Conservation (phyloP, 2,329 filamentous ascomycete species). For the Nigrospora sphaerica region DNA sequence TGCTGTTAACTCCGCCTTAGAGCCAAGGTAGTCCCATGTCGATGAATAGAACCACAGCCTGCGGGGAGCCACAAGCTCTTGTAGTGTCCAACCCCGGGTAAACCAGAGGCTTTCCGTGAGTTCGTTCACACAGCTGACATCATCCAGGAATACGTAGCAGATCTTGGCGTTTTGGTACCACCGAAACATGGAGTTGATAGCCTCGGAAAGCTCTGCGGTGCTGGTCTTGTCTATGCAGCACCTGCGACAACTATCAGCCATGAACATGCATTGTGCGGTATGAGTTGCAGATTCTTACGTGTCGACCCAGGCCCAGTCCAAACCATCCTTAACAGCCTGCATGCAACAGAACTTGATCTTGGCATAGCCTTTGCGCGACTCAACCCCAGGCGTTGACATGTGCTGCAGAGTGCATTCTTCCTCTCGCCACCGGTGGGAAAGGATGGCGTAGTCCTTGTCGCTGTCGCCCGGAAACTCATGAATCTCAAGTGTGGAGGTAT, state of each 20-base stretch:
- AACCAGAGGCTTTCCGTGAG: too few relatives aligned
- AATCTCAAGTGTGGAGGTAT: background rate
- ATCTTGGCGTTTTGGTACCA: conserved; percentile 5
- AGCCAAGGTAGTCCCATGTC: too few relatives aligned
- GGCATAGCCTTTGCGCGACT: conserved; percentile 5
- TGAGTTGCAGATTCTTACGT: background rate
- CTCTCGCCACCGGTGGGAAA: conserved; percentile 8
- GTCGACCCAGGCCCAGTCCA: conserved; percentile 8
- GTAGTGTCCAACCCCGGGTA: too few relatives aligned
- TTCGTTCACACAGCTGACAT: too few relatives aligned
- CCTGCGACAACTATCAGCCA: too few relatives aligned
- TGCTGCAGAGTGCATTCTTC: conserved; percentile 9
- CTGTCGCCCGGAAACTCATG: background rate
- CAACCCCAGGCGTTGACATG: conserved; percentile 4
- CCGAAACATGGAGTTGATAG: conserved; percentile 9
- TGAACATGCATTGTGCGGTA: too few relatives aligned
- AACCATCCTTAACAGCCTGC: conserved; percentile 5
- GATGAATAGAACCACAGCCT: too few relatives aligned
- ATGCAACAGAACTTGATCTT: conserved; percentile 7
- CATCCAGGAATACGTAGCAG: conserved; percentile 6
- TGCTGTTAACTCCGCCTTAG: too few relatives aligned
- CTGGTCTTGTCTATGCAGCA: conserved; percentile 9
- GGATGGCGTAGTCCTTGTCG: conserved; percentile 5
- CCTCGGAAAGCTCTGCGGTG: too few relatives aligned
- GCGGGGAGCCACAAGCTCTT: too few relatives aligned